phyloP scores from a whole-genome alignment of 2,329 filamentous ascomycete species.

The Diaporthe sp. region DNA sequence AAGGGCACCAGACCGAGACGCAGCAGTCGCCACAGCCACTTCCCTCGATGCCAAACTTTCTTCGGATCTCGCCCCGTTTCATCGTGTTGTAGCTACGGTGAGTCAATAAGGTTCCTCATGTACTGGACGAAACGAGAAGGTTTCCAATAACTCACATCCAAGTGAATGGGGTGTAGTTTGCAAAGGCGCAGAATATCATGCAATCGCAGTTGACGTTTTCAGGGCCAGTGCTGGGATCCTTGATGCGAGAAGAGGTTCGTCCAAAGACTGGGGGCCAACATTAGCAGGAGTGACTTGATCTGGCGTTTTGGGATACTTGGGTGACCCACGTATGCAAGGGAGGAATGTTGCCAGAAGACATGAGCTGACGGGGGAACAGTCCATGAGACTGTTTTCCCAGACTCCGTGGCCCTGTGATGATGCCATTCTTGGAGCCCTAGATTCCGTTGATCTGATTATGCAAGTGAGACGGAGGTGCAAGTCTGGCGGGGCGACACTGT shows the following conservation, averaged over 20 bases:
- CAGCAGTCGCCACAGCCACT: not conserved
- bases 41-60: not conserved
- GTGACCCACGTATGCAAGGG: not conserved
- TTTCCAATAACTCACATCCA: not conserved
- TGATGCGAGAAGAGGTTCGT: not conserved
- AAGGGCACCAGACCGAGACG: not conserved
- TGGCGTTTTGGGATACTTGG: too few relatives aligned
- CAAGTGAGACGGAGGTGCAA: not conserved
- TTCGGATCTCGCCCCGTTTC: not conserved
- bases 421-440: not conserved
- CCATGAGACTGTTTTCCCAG: not conserved
- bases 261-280: not conserved
- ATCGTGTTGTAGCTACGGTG: not conserved
- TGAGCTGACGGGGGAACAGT: not conserved
- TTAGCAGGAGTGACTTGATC: not conserved
- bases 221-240: not conserved
- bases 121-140: not conserved
- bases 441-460: not conserved
- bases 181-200: not conserved
- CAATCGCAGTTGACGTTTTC: not conserved
- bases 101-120: not conserved
- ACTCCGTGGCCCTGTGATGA: not conserved
- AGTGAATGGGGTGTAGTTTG: not conserved
- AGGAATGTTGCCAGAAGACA: not conserved
- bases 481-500: too few relatives aligned